Percentiles rank a stretch among this genome's conserved stretches.
Conservation (phyloP, 305 asterid species). For the Ajuga reptans region DNA sequence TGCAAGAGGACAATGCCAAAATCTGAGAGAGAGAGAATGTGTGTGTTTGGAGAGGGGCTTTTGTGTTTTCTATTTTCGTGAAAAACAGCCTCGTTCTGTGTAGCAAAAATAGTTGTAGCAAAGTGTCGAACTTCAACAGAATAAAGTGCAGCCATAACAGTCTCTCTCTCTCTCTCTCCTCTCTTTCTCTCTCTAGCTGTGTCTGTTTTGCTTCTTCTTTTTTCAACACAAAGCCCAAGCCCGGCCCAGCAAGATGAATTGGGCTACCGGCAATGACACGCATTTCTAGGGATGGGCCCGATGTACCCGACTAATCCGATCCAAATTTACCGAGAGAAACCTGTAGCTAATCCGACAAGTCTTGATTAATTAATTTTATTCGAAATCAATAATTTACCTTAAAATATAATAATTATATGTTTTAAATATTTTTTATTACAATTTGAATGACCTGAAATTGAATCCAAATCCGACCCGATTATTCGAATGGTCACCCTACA, state of each 20-base stretch:
- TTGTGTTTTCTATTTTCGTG: constrained; percentile 40
- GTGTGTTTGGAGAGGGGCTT: constrained; percentile 2
- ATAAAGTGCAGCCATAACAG: constrained; percentile 44
- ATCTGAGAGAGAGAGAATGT: constrained; percentile 26
- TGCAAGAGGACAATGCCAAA: constrained; percentile 38
- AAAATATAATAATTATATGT: no score
- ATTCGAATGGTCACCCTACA: no score
- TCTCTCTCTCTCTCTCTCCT: neutral
- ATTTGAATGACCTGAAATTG: no score
- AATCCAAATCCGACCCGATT: no score
- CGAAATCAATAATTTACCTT: no score
- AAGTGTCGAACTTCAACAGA: constrained; percentile 59
- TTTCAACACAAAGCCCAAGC: constrained; percentile 38
- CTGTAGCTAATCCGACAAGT: no score
- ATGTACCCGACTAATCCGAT: no score
- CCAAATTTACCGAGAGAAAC: no score
- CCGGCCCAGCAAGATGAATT: constrained; percentile 32
- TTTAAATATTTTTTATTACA: no score
- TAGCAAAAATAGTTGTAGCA: constrained; percentile 37
- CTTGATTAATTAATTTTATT: no score
- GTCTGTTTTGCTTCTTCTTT: constrained; percentile 18
- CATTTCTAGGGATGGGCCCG: no score
- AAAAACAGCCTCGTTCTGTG: constrained; percentile 37
- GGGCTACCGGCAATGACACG: constrained; percentile 32
- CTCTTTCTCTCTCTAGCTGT: constrained; percentile 20